phyloP scores from a whole-genome alignment of 768 basidiomycete species.

The Boletus subparvulus region DNA sequence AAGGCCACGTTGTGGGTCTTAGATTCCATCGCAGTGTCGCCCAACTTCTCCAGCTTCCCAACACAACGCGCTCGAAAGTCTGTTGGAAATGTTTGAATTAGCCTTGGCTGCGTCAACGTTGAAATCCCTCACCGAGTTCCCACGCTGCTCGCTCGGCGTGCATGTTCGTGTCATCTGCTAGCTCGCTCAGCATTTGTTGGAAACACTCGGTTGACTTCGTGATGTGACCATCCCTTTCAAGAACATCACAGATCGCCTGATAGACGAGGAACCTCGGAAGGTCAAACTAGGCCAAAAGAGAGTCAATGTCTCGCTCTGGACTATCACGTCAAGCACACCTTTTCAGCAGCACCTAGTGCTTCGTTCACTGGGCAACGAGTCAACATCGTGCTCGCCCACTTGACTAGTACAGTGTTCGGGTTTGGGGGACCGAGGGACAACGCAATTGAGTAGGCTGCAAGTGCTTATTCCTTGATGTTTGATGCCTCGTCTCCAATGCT shows the following conservation, averaged over 20 bases:
- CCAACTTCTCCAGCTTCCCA: not conserved
- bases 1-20: not conserved
- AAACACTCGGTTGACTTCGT: not conserved
- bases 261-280: not conserved
- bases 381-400: slow-evolving; percentile 5
- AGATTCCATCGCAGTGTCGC: not conserved
- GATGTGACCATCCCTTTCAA: not conserved
- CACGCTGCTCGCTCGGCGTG: not conserved
- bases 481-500: not conserved
- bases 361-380: not conserved
- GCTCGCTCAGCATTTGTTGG: not conserved
- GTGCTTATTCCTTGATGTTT: not conserved
- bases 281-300: not conserved
- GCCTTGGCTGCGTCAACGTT: no score
- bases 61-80: slow-evolving; percentile 2
- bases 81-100: not conserved
- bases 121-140: not conserved
- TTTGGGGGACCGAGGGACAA: not conserved
- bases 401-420: not conserved
- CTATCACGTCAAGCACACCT: not conserved
- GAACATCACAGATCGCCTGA: slow-evolving; percentile 2
- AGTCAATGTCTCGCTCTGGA: not conserved
- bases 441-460: not conserved
- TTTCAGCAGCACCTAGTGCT: not conserved
- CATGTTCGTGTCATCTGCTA: not conserved